Conservation (phyloP, 2,329 filamentous ascomycete genomes). For the Aspergillus sp. region DNA sequence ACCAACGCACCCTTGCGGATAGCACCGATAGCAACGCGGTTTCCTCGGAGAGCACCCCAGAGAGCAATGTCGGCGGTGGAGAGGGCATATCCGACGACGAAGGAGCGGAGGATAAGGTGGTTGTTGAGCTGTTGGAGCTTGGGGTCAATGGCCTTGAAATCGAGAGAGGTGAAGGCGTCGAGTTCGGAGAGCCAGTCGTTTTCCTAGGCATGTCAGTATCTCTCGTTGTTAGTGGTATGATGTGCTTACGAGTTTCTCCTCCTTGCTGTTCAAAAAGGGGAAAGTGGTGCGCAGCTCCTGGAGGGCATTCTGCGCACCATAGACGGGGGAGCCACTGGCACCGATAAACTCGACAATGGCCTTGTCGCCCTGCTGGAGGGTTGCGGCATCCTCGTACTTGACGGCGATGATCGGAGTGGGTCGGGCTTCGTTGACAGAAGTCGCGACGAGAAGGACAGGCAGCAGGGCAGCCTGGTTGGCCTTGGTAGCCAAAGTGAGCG, state of each 20-base stretch:
- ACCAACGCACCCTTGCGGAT: constrained; percentile 76
- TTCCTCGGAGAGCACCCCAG: constrained; percentile 81
- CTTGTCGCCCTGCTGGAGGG: constrained; percentile 41
- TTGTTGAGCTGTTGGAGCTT: constrained; percentile 79
- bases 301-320: constrained; percentile 37
- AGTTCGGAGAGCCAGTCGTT: constrained; percentile 62
- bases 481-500: constrained; percentile 44
- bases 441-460: constrained; percentile 47
- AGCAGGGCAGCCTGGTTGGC: constrained; percentile 47
- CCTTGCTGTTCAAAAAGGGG: constrained; percentile 43
- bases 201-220: constrained; percentile 34
- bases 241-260: constrained; percentile 39
- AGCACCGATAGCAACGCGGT: constrained; percentile 80
- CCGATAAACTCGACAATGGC: constrained; percentile 39
- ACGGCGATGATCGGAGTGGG: constrained; percentile 41
- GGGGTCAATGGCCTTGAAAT: constrained; percentile 83
- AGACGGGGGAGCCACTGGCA: constrained; percentile 34
- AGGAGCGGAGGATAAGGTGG: constrained; percentile 83
- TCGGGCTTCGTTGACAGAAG: constrained; percentile 45
- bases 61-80: constrained; percentile 78
- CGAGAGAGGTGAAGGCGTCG: constrained; percentile 58
- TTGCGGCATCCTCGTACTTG: constrained; percentile 43
- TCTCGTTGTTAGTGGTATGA: background rate
- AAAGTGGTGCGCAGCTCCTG: constrained; percentile 40
- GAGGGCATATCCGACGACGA: constrained; percentile 79